A percentile compares a stretch with the other conserved stretches of the same genome.
Evolutionary conservation across 2,329 filamentous ascomycete genomes (phyloP).

Genomic region (Sporothrix pallida): DNA sequence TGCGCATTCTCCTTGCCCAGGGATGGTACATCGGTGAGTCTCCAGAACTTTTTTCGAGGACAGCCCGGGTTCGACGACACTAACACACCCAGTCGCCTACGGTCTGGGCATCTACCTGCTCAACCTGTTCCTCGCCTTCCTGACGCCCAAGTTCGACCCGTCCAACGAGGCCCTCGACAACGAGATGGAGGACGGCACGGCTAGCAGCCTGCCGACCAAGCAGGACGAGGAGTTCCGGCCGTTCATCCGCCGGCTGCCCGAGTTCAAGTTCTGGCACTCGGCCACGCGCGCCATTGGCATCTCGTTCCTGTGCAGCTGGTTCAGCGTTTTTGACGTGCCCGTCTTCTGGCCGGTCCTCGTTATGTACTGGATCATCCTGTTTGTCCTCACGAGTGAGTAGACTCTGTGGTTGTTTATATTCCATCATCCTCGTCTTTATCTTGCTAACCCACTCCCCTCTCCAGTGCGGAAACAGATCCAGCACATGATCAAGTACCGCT

Average conservation of each 20-base stretch:
- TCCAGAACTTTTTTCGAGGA: no score
- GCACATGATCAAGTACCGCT: conserved; percentile 99
- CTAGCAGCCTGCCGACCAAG: conserved; percentile 85
- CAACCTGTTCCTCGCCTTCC: conserved; percentile 98
- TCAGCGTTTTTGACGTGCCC: conserved; percentile 91
- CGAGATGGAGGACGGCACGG: conserved; percentile 91
- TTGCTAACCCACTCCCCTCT: background rate
- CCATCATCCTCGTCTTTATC: background rate
- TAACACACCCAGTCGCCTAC: conserved; percentile 74
- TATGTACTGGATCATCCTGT: conserved; percentile 98
- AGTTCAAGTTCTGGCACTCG: conserved; percentile 99
- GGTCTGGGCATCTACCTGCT: conserved; percentile 98
- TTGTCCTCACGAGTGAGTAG: conserved; percentile 87
- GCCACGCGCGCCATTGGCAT: conserved; percentile 86
- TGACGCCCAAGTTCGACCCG: conserved; percentile 98
- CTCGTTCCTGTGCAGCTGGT: conserved; percentile 88
- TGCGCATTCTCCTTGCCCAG: conserved; percentile 88
- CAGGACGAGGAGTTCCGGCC: conserved; percentile 97
- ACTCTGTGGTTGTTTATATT: conserved; percentile 26
- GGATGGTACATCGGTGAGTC: conserved; percentile 95
- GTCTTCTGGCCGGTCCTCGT: conserved; percentile 99
- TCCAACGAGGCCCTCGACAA: conserved; percentile 89
- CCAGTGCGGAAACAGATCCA: conserved; percentile 98
- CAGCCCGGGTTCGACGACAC: background rate
- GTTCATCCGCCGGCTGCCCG: conserved; percentile 92